phyloP scores from a whole-genome alignment of 352 stramenopile genomes.

The Thalassiosira livingstoniorum region DNA sequence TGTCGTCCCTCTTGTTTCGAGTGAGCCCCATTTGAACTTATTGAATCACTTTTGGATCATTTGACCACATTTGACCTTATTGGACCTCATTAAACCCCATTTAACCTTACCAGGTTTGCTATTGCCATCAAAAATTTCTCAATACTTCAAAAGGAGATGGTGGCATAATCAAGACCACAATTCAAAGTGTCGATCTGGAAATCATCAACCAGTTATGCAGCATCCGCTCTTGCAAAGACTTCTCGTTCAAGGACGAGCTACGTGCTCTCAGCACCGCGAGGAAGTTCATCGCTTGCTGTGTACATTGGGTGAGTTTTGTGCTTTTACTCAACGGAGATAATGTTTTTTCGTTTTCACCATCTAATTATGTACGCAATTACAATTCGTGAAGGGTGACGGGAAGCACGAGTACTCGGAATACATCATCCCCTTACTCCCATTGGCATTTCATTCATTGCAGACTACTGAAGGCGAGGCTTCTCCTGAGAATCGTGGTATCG shows the following conservation, averaged over 20 bases:
- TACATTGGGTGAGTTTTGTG: no score
- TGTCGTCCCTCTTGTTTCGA: slow-evolving; percentile 80
- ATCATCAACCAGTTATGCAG: slow-evolving; percentile 73
- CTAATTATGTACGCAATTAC: no score
- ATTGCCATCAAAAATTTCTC: slow-evolving; percentile 78
- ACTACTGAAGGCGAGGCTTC: slow-evolving; percentile 69
- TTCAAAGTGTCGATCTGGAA: slow-evolving; percentile 62
- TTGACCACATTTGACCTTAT: no score
- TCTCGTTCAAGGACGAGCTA: slow-evolving; percentile 75
- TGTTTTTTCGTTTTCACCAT: no score
- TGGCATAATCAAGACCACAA: slow-evolving; percentile 9
- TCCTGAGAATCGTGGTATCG: slow-evolving; percentile 60
- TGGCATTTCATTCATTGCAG: slow-evolving; percentile 80
- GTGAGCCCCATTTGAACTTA: no score
- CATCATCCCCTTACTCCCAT: slow-evolving; percentile 79
- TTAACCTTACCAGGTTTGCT: no score
- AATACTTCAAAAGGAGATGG: slow-evolving; percentile 50
- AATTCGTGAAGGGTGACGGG: no score
- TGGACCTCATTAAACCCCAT: no score
- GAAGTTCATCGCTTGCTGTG: slow-evolving; percentile 83
- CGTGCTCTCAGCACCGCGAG: slow-evolving; percentile 78
- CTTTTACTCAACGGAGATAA: no score
- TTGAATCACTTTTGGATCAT: no score
- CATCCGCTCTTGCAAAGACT: slow-evolving; percentile 52
- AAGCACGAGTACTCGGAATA: slow-evolving; percentile 82